Base-by-base conservation (phyloP, 2,329 filamentous ascomycete species). In the Cercospora citrullina region DNA sequence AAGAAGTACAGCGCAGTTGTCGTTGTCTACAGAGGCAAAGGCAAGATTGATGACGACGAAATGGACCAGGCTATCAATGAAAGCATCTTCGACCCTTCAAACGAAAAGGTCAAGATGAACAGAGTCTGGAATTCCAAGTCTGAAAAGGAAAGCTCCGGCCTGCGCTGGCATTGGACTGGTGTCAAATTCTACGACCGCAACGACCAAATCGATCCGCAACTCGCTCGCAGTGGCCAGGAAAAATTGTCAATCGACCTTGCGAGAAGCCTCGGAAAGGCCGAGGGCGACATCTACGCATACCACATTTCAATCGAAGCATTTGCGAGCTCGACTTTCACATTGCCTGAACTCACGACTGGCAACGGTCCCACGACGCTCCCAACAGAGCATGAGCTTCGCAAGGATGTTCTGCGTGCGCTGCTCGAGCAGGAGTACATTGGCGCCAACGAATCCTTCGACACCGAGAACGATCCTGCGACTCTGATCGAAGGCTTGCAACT, bases 381-480 rank as follows among this genome's bases (percentile, higher is more conserved):
- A 33, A 33, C 33, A 10, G 30, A 33, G 8, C n/a, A 30, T 16
- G 55, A 31, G 28, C 55, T 12, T 33, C 55, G 55, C 55, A 58
- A 33, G 8, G 53, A 70, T 14, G 26, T 66, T 28, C 53, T 68
- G 18, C 30, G 51, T 31, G 58, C 66, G 18, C 31, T 70, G 7
- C 60, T 68, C 18, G 33, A 55, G 58, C 45, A 57, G 18, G 68
- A 68, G 23, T 67, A 60, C 57, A 53, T 42, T 12, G 45, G 18
- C 16, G 66, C 51, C 42, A 66, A 64, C 14, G 65, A 64, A 12
- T 62, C 66, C 60, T 68, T 66, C 58, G 59, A 68, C 30, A 48
- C 60, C 31, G 33, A 42, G 26, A 59, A 66, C 8, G 26, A 57
- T 12, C 36, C 21, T 16, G 30, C 36, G 3, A 58, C n/a, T 12